Base-by-base conservation (phyloP, 257 asterid species). In the Handroanthus guayacan region DNA sequence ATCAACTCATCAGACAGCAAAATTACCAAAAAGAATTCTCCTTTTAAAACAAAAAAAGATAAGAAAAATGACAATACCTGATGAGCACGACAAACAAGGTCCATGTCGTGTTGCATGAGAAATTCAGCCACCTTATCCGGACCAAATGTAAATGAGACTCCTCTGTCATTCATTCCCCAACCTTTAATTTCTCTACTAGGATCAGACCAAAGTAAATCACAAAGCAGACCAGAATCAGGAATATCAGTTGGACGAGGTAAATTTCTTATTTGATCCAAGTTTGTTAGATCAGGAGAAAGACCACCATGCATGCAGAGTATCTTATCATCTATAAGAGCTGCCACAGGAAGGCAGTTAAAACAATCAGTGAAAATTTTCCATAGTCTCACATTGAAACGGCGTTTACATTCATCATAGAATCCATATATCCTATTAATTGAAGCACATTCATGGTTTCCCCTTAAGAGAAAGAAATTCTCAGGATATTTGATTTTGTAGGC, bases 261-360 rank as follows among this genome's bases (percentile, higher is more conserved):
- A 74, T 73, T 84, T 81, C 91, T 82, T 34, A 87, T 87, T 45
- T 87, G 91, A 80, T 87, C 86, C 84, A 87, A 62, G 80, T 72
- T 43, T 34, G 85, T 78, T 51, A 87, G 81, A 56, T 87, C 91
- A 43, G 89, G 91, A 71, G 91, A 87, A 62, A 87, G 91, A n/a
- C 91, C 91, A 14, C 91, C 91, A 66, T 87, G 91, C 91, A 87
- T 87, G 82, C 91, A 87, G 63, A 87, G 89, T 58, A 87, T 87
- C 71, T 87, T 87, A 66, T 87, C 91, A 50, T 87, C 91, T 62
- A 87, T 87, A 68, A 87, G 87, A 75, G 91, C 91, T 12, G 91
- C 91, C 78, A 84, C 89, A 6, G 91, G 91, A 66, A 87, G 91
- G 84, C 91, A 87, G 82, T 87, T 84, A 62, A 87, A 87, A 71